These are phyloP conservation scores for Raffaelea arxii DNA, from an alignment of 2,329 filamentous ascomycete genomes.

Conservation along the genomic window DNA sequence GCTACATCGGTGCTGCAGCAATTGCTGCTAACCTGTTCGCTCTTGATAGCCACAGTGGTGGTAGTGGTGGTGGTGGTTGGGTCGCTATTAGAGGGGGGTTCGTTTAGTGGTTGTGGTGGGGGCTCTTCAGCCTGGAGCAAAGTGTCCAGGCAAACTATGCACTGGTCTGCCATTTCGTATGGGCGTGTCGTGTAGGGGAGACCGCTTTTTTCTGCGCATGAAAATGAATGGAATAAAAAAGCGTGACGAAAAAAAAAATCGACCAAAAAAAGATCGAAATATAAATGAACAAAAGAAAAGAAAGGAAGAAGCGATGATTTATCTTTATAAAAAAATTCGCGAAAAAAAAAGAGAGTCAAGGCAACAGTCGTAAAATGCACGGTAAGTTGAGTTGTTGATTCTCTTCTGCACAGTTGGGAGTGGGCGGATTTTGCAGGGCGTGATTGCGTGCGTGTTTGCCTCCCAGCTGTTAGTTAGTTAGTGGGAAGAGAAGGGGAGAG, in stretches of 20 bases:
- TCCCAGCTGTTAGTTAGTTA: background rate
- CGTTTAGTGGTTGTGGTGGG: constrained; percentile 13
- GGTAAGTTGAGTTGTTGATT: background rate
- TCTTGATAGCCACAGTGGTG: background rate
- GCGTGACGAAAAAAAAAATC: background rate
- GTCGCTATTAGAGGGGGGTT: constrained; percentile 5
- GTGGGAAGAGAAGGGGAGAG: background rate
- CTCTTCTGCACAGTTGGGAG: background rate
- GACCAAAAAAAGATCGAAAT: background rate
- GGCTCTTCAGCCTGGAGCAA: constrained; percentile 26
- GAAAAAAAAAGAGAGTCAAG: background rate
- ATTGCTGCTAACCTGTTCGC: background rate
- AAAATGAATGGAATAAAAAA: constrained; percentile 1
- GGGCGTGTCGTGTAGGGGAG: constrained; percentile 6
- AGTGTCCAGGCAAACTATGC: constrained; percentile 60
- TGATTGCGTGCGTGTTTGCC: background rate
- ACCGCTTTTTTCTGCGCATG: constrained; percentile 12
- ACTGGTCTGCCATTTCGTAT: constrained; percentile 47
- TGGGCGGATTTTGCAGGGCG: background rate
- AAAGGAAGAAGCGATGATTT: background rate
- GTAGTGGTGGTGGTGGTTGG: background rate
- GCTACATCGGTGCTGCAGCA: background rate
- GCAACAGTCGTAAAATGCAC: background rate
- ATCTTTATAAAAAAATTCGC: background rate
- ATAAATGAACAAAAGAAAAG: background rate